Evolutionary conservation across 192 early-diverging fungal genomes (phyloP), one percentile per base, ranked within the genome.

Genomic region (Dissophora globulifera): DNA sequence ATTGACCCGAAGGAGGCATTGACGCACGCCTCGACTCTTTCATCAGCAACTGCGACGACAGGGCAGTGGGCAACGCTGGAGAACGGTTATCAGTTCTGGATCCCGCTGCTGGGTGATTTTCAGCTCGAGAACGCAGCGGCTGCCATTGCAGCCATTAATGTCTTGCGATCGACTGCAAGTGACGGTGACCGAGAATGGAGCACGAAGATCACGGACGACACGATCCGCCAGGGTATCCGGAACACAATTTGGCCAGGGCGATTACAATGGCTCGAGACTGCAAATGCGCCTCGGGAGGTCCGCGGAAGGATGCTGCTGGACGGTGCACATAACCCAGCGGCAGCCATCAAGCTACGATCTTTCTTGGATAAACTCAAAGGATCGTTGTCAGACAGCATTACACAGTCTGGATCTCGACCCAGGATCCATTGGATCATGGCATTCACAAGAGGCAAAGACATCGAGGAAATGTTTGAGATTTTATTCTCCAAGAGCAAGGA

Each of bases 281-380:
- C 49, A 29, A 22, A 22, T 15, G 29, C 67, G 3, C 62, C 53
- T 5, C 42, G 22, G 6, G 62, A 76, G 16, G 51, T 87, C 1
- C 62, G 72, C 29, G 71, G 61, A 12, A 64, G 69, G 68, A 58
- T 98, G n/a, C 80, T 96, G 9, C 83, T 93, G 0, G 96, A 98
- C 66, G 96, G 96, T 13, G 95, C 95, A 4, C 96, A 98, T 72
- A 98, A 98, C 76, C 81, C 82, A 41, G 86, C 85, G 8, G 94
- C 93, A 0, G 89, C 90, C 0, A 50, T 58, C n/a, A 88, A 79
- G 23, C 78, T 98, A 26, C 64, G 88, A 11, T 80, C 70, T 1
- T 95, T 89, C 79, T 76, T 96, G 8, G 86, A 93, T 67, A 46
- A 58, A 41, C 22, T 62, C 23, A 33, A 63, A 0, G 23, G 38